Evolutionary conservation across 1,139 yeast species (phyloP), one percentile per base, ranked within the genome.

Genomic region (Geotrichum histeridarum): DNA sequence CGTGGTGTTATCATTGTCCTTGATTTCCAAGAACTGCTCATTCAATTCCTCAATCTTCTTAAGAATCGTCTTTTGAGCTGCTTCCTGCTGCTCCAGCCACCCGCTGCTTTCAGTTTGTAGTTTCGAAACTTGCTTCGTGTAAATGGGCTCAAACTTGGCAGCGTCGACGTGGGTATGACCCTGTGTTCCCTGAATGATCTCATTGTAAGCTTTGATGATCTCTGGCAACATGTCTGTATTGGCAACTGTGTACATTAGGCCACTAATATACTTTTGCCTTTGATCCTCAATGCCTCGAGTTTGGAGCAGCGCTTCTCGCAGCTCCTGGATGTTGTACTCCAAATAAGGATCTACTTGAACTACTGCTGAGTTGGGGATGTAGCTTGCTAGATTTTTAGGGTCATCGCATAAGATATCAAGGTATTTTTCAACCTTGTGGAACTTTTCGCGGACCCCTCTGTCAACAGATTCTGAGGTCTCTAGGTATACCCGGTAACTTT

Each of bases 391-490:
- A 1, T 73, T 64, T 1, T 71, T 71, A 43, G 70, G 72, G 0
- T 76, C 74, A 1, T 76, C 76, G 32, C 75, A 70, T 55, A 81
- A 73, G 0, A 82, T 65, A 17, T 71, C 70, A 38, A 86, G 62
- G 15, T 68, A 66, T 0, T 75, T 73, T 55, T 71, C 74, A 45
- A 83, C 71, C 9, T 75, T 75, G 1, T 64, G 60, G 56, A 78
- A 78, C 57, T 79, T 79, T 7, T 67, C 65, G 9, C 70, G 63
- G 0, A 86, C 77, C 2, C 74, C 66, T 2, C 68, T 69, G 66
- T 90, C 96, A 2, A 95, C 87, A 2, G 70, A 64, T 36, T 73
- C 71, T 0, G 95, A 95, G 59, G 82, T 82, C 1, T 64, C 63
- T 17, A 86, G 66, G 63, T 84, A 86, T 4, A 67, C 68, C 38